phyloP scores from a whole-genome alignment of 1,284 basidiomycete species.

The Sparassis latifolia region DNA sequence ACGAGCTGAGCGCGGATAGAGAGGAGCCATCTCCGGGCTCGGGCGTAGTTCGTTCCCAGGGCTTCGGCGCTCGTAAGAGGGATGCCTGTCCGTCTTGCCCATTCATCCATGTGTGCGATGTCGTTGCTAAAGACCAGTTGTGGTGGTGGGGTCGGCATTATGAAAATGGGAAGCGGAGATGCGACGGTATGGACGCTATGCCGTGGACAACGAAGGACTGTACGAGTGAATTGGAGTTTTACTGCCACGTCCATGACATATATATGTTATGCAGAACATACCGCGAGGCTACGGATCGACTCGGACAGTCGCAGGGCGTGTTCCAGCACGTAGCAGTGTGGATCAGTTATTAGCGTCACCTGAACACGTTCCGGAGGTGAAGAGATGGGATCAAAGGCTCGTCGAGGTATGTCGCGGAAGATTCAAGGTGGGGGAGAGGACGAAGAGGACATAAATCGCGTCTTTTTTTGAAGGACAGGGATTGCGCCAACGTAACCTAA shows the following conservation, averaged over 20 bases:
- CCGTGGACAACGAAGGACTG: constrained; percentile 10
- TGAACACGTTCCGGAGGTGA: constrained; percentile 19
- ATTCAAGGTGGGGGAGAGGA: constrained; percentile 20
- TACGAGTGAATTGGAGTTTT: constrained; percentile 13
- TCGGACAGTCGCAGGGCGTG: constrained; percentile 20
- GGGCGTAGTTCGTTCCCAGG: constrained; percentile 69
- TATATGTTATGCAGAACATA: constrained; percentile 17
- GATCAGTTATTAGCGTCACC: constrained; percentile 20
- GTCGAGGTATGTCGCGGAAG: constrained; percentile 10
- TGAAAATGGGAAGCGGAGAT: neutral
- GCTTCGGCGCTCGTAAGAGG: constrained; percentile 76
- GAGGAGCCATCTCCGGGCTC: constrained; percentile 68
- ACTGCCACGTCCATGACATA: constrained; percentile 14
- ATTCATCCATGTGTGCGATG: constrained; percentile 72
- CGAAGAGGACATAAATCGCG: constrained; percentile 26
- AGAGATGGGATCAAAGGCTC: constrained; percentile 14
- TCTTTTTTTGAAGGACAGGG: constrained; percentile 32
- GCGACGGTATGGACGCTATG: neutral
- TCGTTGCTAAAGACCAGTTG: constrained; percentile 72
- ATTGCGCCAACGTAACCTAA: constrained; percentile 34
- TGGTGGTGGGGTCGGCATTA: constrained; percentile 29
- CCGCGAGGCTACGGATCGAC: constrained; percentile 11
- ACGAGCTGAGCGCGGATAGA: constrained; percentile 55
- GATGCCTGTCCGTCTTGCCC: constrained; percentile 70
- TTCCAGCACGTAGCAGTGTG: constrained; percentile 25